These are phyloP conservation scores for Bremia lactucae DNA, from an alignment of 352 stramenopile genomes.

Conservation along the genomic window DNA sequence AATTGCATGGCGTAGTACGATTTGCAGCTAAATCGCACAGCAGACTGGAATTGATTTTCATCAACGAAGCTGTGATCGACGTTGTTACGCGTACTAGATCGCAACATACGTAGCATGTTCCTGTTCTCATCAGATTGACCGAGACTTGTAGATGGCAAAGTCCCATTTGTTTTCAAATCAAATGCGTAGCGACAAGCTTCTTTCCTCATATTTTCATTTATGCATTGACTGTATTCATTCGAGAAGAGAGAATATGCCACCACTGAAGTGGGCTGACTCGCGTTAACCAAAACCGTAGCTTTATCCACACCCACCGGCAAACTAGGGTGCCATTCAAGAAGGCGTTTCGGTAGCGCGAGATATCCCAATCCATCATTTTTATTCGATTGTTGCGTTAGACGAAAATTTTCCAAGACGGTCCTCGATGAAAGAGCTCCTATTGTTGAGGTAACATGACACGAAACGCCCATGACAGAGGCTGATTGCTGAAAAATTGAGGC, in stretches of 20 bases:
- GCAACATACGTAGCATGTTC: conserved; percentile 58
- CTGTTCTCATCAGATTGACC: conserved; percentile 19
- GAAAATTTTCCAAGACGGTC: conserved; percentile 55
- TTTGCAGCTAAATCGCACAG: conserved; percentile 80
- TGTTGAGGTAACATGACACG: conserved; percentile 38
- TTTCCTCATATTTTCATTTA: conserved; percentile 62
- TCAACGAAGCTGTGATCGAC: conserved; percentile 81
- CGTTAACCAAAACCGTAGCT: conserved; percentile 66
- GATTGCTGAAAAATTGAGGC: conserved; percentile 10
- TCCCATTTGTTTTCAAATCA: conserved; percentile 25
- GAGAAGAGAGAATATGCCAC: conserved; percentile 82
- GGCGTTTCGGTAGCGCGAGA: conserved; percentile 62
- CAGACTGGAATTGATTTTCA: conserved; percentile 75
- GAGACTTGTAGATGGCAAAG: conserved; percentile 15
- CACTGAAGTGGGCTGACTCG: conserved; percentile 70
- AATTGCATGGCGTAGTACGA: conserved; percentile 87
- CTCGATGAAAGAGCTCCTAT: conserved; percentile 53
- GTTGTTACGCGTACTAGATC: conserved; percentile 62
- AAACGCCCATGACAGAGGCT: conserved; percentile 24
- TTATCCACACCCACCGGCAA: conserved; percentile 61
- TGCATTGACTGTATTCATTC: conserved; percentile 61
- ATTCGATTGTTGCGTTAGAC: conserved; percentile 50
- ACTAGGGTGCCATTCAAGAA: conserved; percentile 75
- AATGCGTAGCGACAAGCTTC: conserved; percentile 31
- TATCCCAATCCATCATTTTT: conserved; percentile 53